Conservation (phyloP, 2,329 filamentous ascomycete genomes). For the Microthyrium microscopicum region DNA sequence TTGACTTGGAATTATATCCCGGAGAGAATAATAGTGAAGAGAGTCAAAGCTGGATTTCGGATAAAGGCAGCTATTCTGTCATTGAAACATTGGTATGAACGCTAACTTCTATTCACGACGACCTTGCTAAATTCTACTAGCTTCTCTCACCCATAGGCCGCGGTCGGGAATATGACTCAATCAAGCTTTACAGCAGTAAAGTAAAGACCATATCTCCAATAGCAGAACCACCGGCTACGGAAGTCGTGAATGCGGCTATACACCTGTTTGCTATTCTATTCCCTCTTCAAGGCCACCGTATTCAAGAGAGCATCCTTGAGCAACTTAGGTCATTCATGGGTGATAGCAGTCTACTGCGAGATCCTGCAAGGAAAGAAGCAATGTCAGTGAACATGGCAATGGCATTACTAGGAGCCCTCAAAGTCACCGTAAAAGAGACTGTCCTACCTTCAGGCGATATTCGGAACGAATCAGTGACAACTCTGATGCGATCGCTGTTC, state of each 20-base stretch:
- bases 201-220: slow-evolving; percentile 30
- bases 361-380: slow-evolving; percentile 74
- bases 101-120: background rate
- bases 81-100: slow-evolving; percentile 37
- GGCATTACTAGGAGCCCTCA: slow-evolving; percentile 62
- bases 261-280: slow-evolving; percentile 84
- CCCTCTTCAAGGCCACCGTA: slow-evolving; percentile 72
- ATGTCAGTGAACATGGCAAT: slow-evolving; percentile 81
- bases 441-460: slow-evolving; percentile 56
- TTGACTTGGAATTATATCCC: slow-evolving; percentile 52
- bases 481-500: slow-evolving; percentile 48
- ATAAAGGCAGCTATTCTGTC: slow-evolving; percentile 43
- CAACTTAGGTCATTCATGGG: slow-evolving; percentile 84
- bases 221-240: slow-evolving; percentile 73
- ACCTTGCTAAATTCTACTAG: slow-evolving; percentile 13
- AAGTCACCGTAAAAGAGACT: slow-evolving; percentile 71
- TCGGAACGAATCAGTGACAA: slow-evolving; percentile 60
- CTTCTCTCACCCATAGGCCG: slow-evolving; percentile 51
- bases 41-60: slow-evolving; percentile 33
- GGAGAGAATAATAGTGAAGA: slow-evolving; percentile 34
- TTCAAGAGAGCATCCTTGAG: slow-evolving; percentile 91
- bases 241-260: slow-evolving; percentile 88
- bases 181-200: slow-evolving; percentile 53
- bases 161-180: slow-evolving; percentile 78
- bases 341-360: slow-evolving; percentile 61